phyloP scores from a whole-genome alignment of 306 rosid genomes.

The Trifolium pratense region DNA sequence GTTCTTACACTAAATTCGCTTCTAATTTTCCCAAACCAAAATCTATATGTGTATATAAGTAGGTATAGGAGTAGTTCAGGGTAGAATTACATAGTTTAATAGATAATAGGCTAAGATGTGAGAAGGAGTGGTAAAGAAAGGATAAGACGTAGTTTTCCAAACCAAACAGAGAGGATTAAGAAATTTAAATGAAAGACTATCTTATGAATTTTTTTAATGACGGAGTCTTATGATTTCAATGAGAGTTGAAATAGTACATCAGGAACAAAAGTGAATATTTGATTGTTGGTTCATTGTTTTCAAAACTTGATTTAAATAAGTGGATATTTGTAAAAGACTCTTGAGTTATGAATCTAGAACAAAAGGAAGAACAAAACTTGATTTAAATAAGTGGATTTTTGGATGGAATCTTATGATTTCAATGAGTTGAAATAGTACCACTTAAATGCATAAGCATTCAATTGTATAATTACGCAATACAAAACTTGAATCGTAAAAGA shows the following conservation, averaged over 20 bases:
- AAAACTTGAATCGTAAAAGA: not conserved
- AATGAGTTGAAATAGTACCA: no score
- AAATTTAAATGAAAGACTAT: not conserved
- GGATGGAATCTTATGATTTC: no score
- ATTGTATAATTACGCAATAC: not conserved
- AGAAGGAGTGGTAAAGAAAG: not conserved
- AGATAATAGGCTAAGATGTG: not conserved
- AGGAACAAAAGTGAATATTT: no score
- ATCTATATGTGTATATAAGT: not conserved
- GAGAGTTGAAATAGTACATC: no score
- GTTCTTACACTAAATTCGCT: not conserved
- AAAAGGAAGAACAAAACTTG: no score
- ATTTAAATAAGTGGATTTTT: no score
- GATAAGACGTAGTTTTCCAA: not conserved
- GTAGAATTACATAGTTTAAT: not conserved
- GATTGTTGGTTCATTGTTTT: no score
- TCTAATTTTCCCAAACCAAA: not conserved
- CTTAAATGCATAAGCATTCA: not conserved
- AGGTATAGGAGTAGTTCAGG: not conserved
- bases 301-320: no score
- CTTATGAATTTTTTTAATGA: not conserved
- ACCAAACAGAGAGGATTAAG: not conserved
- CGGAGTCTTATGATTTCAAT: no score
- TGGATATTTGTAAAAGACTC: no score
- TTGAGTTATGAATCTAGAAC: no score